phyloP scores from a whole-genome alignment of 2,329 filamentous ascomycete genomes.

The Endothia cerciana region DNA sequence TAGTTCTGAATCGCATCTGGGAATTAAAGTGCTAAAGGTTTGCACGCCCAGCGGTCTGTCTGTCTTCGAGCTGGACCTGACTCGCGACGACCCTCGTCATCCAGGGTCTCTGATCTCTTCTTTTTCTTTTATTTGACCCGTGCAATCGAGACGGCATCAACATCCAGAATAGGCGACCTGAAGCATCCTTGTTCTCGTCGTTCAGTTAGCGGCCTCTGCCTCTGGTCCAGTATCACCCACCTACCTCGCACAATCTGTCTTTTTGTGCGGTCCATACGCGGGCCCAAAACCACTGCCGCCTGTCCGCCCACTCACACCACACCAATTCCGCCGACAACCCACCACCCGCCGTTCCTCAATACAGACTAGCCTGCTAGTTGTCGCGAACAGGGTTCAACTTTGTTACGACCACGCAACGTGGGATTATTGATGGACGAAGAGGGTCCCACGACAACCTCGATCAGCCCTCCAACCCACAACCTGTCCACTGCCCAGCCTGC shows the following conservation, averaged over 20 bases:
- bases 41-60: neutral
- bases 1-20: constrained; percentile 14
- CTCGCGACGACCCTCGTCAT: neutral
- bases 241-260: neutral
- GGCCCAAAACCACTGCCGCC: constrained; percentile 4
- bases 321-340: constrained; percentile 15
- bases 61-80: neutral
- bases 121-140: neutral
- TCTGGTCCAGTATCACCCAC: too few species aligned
- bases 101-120: neutral
- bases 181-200: too few species aligned
- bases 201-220: too few species aligned
- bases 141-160: neutral
- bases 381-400: constrained; percentile 27
- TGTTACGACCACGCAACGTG: constrained; percentile 22
- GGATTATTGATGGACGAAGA: constrained; percentile 27
- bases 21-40: neutral
- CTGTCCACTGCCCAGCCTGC: constrained; percentile 12
- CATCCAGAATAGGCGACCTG: neutral
- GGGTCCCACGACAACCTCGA: constrained; percentile 23
- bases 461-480: constrained; percentile 13
- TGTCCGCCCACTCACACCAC: constrained; percentile 26
- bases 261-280: neutral
- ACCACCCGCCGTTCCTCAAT: constrained; percentile 17
- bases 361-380: constrained; percentile 23